Conservation (phyloP, 768 basidiomycete genomes). For the Lactarius indigo region DNA sequence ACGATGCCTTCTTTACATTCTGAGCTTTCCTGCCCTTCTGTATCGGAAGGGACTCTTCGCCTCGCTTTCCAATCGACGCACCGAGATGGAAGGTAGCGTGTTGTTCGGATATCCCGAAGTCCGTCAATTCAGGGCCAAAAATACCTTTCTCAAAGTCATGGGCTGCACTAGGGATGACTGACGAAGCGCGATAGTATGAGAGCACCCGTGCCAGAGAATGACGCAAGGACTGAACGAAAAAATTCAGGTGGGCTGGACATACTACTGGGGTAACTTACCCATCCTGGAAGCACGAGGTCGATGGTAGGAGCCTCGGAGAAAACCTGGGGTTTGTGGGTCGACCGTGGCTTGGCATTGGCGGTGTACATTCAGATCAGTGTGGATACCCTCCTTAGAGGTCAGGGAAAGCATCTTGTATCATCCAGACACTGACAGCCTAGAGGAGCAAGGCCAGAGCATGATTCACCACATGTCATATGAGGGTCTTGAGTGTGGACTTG, state of each 20-base stretch:
- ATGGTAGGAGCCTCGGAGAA: slow-evolving; percentile 19
- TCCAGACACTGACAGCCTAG: not conserved
- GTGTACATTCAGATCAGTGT: slow-evolving; percentile 12
- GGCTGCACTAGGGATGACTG: not conserved
- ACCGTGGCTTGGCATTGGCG: not conserved
- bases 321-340: slow-evolving; percentile 12
- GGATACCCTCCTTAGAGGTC: not conserved
- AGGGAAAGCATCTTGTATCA: slow-evolving; percentile 10
- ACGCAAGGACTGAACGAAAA: slow-evolving; percentile 6
- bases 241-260: not conserved
- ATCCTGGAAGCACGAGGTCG: slow-evolving; percentile 14
- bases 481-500: slow-evolving; percentile 1
- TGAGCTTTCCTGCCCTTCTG: slow-evolving; percentile 6
- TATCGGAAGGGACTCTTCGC: not conserved
- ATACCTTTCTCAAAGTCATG: slow-evolving; percentile 19
- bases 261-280: slow-evolving; percentile 10
- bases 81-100: not conserved
- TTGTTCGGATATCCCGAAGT: slow-evolving; percentile 7
- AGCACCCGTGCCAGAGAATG: slow-evolving; percentile 15
- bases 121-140: not conserved
- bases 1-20: slow-evolving; percentile 28
- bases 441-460: slow-evolving; percentile 3
- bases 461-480: not conserved
- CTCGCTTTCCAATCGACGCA: not conserved
- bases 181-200: slow-evolving; percentile 7